phyloP scores from a whole-genome alignment of 139 green algal genomes.

The Zygnema circumcarinatum region DNA sequence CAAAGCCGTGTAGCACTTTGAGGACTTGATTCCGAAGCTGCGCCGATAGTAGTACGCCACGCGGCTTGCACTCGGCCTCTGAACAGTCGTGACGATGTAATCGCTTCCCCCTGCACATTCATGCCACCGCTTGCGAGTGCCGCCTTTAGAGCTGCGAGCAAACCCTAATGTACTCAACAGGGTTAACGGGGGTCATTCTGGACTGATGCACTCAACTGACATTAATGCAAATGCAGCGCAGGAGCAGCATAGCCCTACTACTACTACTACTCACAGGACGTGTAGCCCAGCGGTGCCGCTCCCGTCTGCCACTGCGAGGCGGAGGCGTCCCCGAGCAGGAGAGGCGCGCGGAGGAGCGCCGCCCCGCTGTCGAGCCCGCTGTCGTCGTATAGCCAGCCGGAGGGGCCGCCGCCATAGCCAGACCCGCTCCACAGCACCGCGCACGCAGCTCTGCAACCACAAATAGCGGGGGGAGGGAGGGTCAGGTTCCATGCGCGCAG shows the following conservation, averaged over 20 bases:
- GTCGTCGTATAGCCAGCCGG: conserved; percentile 25
- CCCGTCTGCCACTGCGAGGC: background rate
- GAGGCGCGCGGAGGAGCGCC: background rate
- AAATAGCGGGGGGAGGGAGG: background rate
- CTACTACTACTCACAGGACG: background rate
- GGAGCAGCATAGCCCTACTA: too few relatives aligned
- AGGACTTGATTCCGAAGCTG: conserved; percentile 13
- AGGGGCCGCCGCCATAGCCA: too few relatives aligned
- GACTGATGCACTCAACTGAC: too few relatives aligned
- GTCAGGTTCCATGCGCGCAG: background rate
- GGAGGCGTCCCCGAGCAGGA: background rate
- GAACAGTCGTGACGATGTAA: conserved; percentile 15
- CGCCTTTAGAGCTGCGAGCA: too few relatives aligned
- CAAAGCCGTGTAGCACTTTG: conserved; percentile 16
- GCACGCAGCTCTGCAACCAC: background rate
- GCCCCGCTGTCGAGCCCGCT: background rate
- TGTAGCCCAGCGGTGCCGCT: background rate
- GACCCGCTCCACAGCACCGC: background rate
- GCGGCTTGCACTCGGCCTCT: background rate
- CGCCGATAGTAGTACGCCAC: conserved; percentile 40
- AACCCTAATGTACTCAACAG: too few relatives aligned
- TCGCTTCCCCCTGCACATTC: conserved; percentile 1
- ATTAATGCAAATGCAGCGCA: too few relatives aligned
- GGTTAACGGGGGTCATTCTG: too few relatives aligned
- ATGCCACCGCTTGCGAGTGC: too few relatives aligned